Evolutionary conservation across 768 basidiomycete species (phyloP).

Genomic region (Hemileccinum rubropunctum): DNA sequence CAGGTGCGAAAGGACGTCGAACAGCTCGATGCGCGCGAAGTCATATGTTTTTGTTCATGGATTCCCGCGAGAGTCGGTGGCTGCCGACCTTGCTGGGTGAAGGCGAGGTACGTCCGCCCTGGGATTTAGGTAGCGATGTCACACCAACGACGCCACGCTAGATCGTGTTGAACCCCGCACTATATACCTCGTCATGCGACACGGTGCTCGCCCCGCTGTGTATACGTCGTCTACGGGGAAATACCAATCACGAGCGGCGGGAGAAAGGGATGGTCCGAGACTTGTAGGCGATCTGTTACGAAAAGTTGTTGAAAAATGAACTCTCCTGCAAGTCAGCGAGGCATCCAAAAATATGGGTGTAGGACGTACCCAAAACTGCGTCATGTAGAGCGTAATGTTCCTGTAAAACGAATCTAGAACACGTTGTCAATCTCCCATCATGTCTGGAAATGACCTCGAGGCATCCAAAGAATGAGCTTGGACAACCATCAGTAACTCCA

Average conservation of each 20-base stretch:
- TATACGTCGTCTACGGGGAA: too few species aligned
- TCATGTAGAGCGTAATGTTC: slow-evolving; percentile 98
- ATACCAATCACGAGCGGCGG: slow-evolving; percentile 97
- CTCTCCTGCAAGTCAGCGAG: slow-evolving; percentile 39
- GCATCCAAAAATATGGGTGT: neutral
- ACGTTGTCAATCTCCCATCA: slow-evolving; percentile 8
- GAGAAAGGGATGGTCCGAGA: slow-evolving; percentile 97
- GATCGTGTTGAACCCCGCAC: too few species aligned
- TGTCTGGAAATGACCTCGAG: neutral
- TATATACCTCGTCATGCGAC: too few species aligned
- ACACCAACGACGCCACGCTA: too few species aligned
- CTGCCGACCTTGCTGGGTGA: too few species aligned
- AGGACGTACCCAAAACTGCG: slow-evolving; percentile 87
- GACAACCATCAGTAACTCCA: slow-evolving; percentile 98
- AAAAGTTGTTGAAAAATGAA: slow-evolving; percentile 99
- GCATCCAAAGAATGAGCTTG: slow-evolving; percentile 92
- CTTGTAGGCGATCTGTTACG: slow-evolving; percentile 97
- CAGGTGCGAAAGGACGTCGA: too few species aligned
- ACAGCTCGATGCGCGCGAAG: too few species aligned
- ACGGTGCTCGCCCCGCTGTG: too few species aligned
- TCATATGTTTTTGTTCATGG: too few species aligned
- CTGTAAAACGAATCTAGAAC: slow-evolving; percentile 93
- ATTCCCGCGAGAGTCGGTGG: too few species aligned
- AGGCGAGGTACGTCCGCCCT: too few species aligned
- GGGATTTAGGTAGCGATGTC: too few species aligned